Percentiles rank a stretch among this genome's conserved stretches.
Conservation (phyloP, 768 basidiomycete species). For the Tephrocybe sp. region DNA sequence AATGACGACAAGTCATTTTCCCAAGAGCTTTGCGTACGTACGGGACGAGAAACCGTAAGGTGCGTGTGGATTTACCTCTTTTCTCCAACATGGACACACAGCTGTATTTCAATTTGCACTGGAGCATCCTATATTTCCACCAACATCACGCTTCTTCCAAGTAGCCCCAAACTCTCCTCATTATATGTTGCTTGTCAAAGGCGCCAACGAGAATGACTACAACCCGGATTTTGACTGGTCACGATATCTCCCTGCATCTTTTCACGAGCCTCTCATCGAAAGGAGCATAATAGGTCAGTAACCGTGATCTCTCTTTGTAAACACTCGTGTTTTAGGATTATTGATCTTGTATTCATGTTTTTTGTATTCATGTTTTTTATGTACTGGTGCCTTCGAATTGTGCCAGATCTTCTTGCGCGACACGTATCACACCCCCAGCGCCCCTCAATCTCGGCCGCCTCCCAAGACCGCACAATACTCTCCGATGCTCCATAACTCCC, state of each 20-base stretch:
- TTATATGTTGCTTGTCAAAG: constrained; percentile 42
- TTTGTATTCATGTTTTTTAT: constrained; percentile 47
- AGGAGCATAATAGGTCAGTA: constrained; percentile 43
- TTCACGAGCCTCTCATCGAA: constrained; percentile 40
- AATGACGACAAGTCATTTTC: constrained; percentile 29
- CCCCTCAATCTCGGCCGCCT: constrained; percentile 32
- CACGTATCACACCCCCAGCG: constrained; percentile 40
- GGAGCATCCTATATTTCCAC: constrained; percentile 17
- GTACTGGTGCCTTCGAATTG: constrained; percentile 48
- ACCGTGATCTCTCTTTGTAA: neutral
- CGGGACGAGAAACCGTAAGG: constrained; percentile 38
- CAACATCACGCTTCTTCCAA: constrained; percentile 37
- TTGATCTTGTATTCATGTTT: constrained; percentile 48
- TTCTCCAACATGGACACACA: constrained; percentile 40
- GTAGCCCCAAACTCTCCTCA: constrained; percentile 33
- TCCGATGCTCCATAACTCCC: constrained; percentile 69
- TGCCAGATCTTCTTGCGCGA: constrained; percentile 49
- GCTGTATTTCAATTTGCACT: constrained; percentile 40
- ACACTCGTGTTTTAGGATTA: constrained; percentile 26
- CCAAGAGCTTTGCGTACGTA: constrained; percentile 36
- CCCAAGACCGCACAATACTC: constrained; percentile 61
- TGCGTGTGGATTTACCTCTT: constrained; percentile 16
- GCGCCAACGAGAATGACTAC: constrained; percentile 33
- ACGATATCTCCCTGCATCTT: constrained; percentile 40
- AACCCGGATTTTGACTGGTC: constrained; percentile 51